Evolutionary conservation across 345 rosid genomes (phyloP).

Genomic region (Heritiera littoralis): DNA sequence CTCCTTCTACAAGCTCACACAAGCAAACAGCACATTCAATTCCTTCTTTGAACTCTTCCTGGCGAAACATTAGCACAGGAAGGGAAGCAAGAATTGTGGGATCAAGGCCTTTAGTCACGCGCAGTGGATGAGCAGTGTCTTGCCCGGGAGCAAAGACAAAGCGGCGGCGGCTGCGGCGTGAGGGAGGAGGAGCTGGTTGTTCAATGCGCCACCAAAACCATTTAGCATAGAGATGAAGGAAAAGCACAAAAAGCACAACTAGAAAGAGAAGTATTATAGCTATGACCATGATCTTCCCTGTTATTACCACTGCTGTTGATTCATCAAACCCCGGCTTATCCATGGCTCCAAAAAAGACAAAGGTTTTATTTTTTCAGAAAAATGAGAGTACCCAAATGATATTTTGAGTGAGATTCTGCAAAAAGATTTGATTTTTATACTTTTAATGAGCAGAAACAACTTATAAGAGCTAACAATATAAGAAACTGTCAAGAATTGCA

Average conservation of each 20-base stretch:
- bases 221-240: constrained; percentile 86
- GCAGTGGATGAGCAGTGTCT: constrained; percentile 38
- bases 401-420: constrained; percentile 15
- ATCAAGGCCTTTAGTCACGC: constrained; percentile 51
- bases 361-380: constrained; percentile 8
- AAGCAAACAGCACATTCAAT: constrained; percentile 85
- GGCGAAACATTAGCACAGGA: constrained; percentile 54
- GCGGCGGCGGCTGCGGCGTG: constrained; percentile 59
- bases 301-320: constrained; percentile 51
- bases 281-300: constrained; percentile 72
- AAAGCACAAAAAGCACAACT: constrained; percentile 57
- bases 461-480: too few relatives aligned
- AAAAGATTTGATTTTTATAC: background rate
- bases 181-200: constrained; percentile 38
- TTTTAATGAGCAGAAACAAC: background rate
- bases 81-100: constrained; percentile 54
- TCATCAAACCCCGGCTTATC: constrained; percentile 35
- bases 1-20: constrained; percentile 74
- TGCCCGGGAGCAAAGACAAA: constrained; percentile 61
- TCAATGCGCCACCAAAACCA: constrained; percentile 88
- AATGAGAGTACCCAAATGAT: constrained; percentile 23
- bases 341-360: constrained; percentile 36
- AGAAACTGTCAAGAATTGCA: background rate
- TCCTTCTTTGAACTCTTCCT: constrained; percentile 57
- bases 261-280: constrained; percentile 65